These are phyloP conservation scores for Nemania sp. DNA, from an alignment of 2,329 filamentous ascomycete species.

Conservation along the genomic window DNA sequence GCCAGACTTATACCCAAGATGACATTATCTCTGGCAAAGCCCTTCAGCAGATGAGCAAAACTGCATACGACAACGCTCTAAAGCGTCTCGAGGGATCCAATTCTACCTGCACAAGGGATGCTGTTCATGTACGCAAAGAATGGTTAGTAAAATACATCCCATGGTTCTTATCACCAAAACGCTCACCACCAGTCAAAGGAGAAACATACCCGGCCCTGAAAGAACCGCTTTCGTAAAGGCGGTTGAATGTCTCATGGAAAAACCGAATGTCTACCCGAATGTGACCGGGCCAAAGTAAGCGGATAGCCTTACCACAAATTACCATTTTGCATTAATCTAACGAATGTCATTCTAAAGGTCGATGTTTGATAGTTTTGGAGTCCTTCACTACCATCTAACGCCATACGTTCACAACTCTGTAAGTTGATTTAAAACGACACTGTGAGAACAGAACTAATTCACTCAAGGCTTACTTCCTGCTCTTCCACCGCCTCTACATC, in stretches of 20 bases:
- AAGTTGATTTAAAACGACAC: constrained; percentile 19
- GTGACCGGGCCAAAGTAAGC: constrained; percentile 46
- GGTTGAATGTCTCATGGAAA: constrained; percentile 48
- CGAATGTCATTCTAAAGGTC: constrained; percentile 34
- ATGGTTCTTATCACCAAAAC: neutral
- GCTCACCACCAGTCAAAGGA: constrained; percentile 39
- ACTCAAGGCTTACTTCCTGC: constrained; percentile 52
- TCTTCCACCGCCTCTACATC: constrained; percentile 55
- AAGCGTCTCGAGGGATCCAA: constrained; percentile 40
- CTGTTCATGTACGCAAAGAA: constrained; percentile 49
- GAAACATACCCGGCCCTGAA: constrained; percentile 45
- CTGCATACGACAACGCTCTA: constrained; percentile 45
- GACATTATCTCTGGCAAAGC: constrained; percentile 49
- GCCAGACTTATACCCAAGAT: constrained; percentile 44
- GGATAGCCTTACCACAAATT: neutral
- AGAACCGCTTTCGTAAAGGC: constrained; percentile 47
- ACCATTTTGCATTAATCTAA: neutral
- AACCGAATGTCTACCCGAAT: constrained; percentile 46
- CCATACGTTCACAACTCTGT: constrained; percentile 51
- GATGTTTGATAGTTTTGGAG: constrained; percentile 50
- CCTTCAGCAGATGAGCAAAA: constrained; percentile 44
- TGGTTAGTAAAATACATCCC: constrained; percentile 40
- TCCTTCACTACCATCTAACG: constrained; percentile 48
- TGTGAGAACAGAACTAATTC: neutral
- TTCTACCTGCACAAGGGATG: constrained; percentile 47